These are phyloP conservation scores for Psilocybe cubensis DNA, from an alignment of 768 basidiomycete genomes.

Conservation along the genomic window DNA sequence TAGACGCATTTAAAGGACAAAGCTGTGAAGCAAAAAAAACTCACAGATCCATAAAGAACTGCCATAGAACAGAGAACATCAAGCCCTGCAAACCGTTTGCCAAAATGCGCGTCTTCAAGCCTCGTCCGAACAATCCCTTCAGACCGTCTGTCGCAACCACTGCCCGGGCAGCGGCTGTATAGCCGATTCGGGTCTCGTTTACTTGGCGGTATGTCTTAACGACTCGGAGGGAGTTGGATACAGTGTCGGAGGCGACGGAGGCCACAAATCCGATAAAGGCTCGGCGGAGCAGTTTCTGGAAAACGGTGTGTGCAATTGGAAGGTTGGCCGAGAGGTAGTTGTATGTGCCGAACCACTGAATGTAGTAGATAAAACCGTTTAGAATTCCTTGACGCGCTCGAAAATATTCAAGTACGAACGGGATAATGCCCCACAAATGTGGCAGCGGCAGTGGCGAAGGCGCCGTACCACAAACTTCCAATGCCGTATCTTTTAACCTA, in stretches of 20 bases:
- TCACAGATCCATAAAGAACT: constrained; percentile 86
- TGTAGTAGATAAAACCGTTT: constrained; percentile 1
- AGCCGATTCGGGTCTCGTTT: constrained; percentile 78
- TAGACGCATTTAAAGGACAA: neutral
- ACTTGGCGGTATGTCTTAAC: constrained; percentile 97
- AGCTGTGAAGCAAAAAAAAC: constrained; percentile 30
- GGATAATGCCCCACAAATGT: constrained; percentile 95
- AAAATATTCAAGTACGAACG: constrained; percentile 38
- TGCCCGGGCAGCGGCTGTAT: constrained; percentile 73
- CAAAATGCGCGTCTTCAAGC: constrained; percentile 85
- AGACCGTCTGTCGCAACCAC: constrained; percentile 80
- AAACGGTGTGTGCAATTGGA: constrained; percentile 53
- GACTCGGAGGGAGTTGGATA: constrained; percentile 89
- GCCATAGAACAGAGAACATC: constrained; percentile 93
- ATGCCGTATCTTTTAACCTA: constrained; percentile 80
- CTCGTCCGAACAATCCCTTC: constrained; percentile 84
- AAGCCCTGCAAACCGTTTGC: constrained; percentile 92
- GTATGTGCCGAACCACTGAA: constrained; percentile 84
- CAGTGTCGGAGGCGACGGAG: constrained; percentile 81
- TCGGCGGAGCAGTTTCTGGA: constrained; percentile 71
- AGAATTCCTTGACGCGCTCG: no score
- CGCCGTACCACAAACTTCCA: constrained; percentile 86
- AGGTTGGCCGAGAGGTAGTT: constrained; percentile 74
- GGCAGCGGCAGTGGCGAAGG: constrained; percentile 88
- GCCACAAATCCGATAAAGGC: constrained; percentile 93